A percentile compares a stretch with the other conserved stretches of the same genome.
phyloP scores from a whole-genome alignment of 169 alveolate species.

The Perkinsus chesapeaki region DNA sequence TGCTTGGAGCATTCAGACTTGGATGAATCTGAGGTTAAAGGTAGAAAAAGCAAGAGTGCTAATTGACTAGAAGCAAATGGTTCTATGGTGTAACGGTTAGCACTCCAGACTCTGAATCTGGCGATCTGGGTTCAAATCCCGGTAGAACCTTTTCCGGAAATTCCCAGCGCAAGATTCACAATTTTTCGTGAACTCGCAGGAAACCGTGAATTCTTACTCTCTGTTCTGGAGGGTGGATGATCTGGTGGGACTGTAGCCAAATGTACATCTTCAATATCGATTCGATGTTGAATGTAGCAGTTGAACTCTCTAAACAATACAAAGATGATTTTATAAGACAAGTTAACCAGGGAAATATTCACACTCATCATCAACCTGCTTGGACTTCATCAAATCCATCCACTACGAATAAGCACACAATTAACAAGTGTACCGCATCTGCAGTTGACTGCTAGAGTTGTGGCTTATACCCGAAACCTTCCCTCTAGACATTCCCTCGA shows the following conservation, averaged over 20 bases:
- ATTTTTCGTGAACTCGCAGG: neutral
- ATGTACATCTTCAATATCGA: neutral
- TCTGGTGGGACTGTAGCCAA: neutral
- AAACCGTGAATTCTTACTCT: neutral
- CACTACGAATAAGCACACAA: too few relatives aligned
- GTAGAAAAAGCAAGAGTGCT: neutral
- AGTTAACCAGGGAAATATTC: too few relatives aligned
- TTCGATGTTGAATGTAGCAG: neutral
- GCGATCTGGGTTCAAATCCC: conserved; percentile 5
- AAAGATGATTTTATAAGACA: neutral
- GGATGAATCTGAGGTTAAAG: too few relatives aligned
- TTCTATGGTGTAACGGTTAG: conserved; percentile 3
- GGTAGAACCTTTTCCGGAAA: neutral
- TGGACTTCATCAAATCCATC: too few relatives aligned
- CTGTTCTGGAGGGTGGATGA: neutral
- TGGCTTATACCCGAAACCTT: too few relatives aligned
- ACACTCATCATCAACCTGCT: too few relatives aligned
- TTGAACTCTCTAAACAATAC: neutral
- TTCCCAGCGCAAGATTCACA: neutral
- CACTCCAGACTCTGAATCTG: conserved; percentile 4
- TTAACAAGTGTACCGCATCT: too few relatives aligned
- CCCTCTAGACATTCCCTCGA: too few relatives aligned
- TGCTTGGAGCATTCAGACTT: too few relatives aligned
- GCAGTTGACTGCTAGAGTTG: too few relatives aligned
- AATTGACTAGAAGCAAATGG: neutral